phyloP scores from a whole-genome alignment of 352 stramenopile species.

The Phytopythium cucurbitacearum region DNA sequence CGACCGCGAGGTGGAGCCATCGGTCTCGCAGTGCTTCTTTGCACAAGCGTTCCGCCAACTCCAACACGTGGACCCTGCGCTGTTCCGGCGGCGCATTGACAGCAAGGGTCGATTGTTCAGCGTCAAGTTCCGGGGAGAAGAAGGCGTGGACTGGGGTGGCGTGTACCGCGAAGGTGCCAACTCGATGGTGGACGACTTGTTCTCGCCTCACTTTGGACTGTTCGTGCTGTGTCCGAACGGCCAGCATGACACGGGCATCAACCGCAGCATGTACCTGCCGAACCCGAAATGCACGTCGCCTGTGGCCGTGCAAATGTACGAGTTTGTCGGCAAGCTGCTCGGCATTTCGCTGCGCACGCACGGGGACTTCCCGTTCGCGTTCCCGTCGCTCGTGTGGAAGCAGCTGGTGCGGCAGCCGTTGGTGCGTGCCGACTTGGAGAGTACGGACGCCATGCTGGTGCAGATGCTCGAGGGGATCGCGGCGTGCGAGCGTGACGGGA shows the following conservation, averaged over 20 bases:
- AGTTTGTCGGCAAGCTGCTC: constrained; percentile 93
- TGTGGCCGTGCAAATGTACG: constrained; percentile 89
- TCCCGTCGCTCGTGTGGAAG: constrained; percentile 94
- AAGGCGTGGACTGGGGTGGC: constrained; percentile 87
- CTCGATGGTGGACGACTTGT: constrained; percentile 88
- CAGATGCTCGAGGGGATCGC: constrained; percentile 88
- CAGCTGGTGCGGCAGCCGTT: constrained; percentile 81
- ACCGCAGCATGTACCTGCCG: constrained; percentile 85
- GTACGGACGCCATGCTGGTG: constrained; percentile 86
- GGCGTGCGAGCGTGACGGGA: constrained; percentile 77
- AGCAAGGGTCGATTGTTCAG: constrained; percentile 86
- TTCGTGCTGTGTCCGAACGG: constrained; percentile 86
- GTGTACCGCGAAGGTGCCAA: constrained; percentile 87
- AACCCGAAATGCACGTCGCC: constrained; percentile 87
- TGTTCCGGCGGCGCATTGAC: constrained; percentile 88
- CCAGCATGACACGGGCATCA: constrained; percentile 82
- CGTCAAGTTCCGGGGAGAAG: constrained; percentile 87
- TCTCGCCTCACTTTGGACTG: constrained; percentile 78
- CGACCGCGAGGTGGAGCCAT: constrained; percentile 83
- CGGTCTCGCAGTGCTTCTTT: constrained; percentile 91
- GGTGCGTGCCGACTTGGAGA: constrained; percentile 79
- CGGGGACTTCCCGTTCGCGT: constrained; percentile 90
- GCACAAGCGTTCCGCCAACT: constrained; percentile 92
- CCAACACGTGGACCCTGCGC: constrained; percentile 70
- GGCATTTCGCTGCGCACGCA: constrained; percentile 92